Conservation (phyloP, 1,284 basidiomycete species). For the Takashimella tepidaria region DNA sequence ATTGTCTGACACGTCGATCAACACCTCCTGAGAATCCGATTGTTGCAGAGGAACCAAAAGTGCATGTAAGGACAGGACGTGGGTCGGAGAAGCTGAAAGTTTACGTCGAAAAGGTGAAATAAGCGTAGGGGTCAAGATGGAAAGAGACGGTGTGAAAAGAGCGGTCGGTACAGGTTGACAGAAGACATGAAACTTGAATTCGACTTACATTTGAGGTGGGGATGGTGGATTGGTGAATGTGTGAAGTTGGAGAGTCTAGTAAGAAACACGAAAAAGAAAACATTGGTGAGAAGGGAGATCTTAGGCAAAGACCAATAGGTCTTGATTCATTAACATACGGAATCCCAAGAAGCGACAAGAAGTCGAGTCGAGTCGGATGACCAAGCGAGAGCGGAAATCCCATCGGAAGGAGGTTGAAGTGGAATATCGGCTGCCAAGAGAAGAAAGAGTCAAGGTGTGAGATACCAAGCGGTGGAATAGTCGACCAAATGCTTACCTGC, state of each 20-base stretch:
- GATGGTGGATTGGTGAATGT: constrained; percentile 31
- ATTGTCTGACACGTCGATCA: constrained; percentile 53
- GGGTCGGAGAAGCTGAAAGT: constrained; percentile 34
- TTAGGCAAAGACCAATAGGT: no score
- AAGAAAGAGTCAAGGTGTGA: not conserved
- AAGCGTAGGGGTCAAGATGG: not conserved
- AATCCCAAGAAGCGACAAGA: constrained; percentile 81
- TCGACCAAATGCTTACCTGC: no score
- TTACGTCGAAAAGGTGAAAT: not conserved
- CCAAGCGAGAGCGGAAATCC: constrained; percentile 71
- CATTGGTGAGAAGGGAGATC: not conserved
- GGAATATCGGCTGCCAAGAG: constrained; percentile 30
- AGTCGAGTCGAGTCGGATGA: constrained; percentile 75
- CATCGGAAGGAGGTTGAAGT: constrained; percentile 69
- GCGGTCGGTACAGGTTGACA: not conserved
- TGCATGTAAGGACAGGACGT: constrained; percentile 44
- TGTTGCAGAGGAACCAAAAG: constrained; percentile 44
- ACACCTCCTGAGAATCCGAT: constrained; percentile 49
- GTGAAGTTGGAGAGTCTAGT: constrained; percentile 46
- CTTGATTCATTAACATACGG: constrained; percentile 65
- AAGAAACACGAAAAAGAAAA: constrained; percentile 46
- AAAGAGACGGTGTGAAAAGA: constrained; percentile 1
- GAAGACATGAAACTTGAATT: no score
- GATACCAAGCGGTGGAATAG: no score
- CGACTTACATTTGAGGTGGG: constrained; percentile 34